phyloP scores from a whole-genome alignment of 441 rosid species.

The Populus hybrid region DNA sequence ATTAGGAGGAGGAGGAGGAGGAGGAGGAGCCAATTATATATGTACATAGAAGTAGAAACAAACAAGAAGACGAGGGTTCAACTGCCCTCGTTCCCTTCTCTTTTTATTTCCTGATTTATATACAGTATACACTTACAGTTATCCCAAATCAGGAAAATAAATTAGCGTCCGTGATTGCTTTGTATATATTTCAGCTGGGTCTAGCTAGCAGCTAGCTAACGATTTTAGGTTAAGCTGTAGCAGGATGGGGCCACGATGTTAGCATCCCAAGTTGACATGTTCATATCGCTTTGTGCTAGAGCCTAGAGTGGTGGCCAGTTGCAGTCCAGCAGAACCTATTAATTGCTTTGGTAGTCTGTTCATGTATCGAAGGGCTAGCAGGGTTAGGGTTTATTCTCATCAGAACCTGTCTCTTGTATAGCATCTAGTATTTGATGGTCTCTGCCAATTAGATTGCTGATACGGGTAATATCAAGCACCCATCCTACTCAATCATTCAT shows the following conservation, averaged over 20 bases:
- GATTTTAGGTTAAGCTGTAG: constrained; percentile 24
- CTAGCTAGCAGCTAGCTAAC: constrained; percentile 12
- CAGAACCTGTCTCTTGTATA: constrained; percentile 8
- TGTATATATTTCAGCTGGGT: not conserved
- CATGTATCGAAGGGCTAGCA: constrained; percentile 9
- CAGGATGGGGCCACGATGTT: constrained; percentile 14
- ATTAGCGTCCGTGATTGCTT: not conserved
- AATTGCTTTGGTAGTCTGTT: constrained; percentile 13
- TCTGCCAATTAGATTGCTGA: constrained; percentile 8
- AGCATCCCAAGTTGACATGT: constrained; percentile 15
- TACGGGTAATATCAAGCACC: not conserved
- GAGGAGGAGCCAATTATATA: not conserved
- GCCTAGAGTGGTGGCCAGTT: constrained; percentile 20
- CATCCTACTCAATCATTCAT: constrained; percentile 9
- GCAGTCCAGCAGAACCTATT: constrained; percentile 34
- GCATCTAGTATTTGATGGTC: not conserved
- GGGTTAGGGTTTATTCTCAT: constrained; percentile 24
- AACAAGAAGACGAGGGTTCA: not conserved
- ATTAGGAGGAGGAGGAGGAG: not conserved
- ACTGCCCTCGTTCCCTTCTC: not conserved
- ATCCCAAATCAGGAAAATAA: not conserved
- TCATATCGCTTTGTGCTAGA: constrained; percentile 18
- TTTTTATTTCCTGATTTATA: not conserved
- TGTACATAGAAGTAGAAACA: not conserved
- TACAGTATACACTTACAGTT: not conserved